Percentiles rank a stretch among this genome's conserved stretches.
phyloP scores from a whole-genome alignment of 768 basidiomycete genomes.

The Trametes elegans region DNA sequence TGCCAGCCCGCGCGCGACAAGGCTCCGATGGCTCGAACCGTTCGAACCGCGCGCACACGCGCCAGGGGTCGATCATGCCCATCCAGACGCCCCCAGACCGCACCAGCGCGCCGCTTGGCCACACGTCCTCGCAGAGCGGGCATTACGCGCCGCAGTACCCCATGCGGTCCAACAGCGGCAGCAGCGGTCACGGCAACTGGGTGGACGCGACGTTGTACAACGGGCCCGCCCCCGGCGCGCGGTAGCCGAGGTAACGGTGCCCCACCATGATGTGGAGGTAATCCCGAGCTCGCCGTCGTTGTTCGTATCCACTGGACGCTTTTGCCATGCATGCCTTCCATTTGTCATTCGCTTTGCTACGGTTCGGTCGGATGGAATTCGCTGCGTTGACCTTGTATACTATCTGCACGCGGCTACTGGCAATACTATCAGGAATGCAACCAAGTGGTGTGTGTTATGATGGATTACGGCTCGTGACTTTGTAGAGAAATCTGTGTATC shows the following conservation, averaged over 20 bases:
- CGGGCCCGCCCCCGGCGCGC: constrained; percentile 22
- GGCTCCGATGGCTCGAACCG: too few species aligned
- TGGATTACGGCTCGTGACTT: too few species aligned
- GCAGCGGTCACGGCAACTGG: constrained; percentile 35
- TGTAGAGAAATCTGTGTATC: too few species aligned
- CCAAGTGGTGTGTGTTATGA: too few species aligned
- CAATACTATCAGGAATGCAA: neutral
- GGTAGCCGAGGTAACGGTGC: neutral
- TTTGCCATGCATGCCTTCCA: neutral
- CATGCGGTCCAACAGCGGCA: constrained; percentile 4
- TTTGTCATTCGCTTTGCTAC: neutral
- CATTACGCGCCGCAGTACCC: constrained; percentile 20
- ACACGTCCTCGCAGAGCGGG: neutral
- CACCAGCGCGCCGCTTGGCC: constrained; percentile 4
- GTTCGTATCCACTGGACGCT: neutral
- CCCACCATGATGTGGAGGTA: too few species aligned
- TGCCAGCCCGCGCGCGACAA: neutral
- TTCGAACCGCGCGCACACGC: constrained; percentile 2
- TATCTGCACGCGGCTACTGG: neutral
- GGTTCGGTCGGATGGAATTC: neutral
- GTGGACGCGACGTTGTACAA: constrained; percentile 47
- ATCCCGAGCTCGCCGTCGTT: neutral
- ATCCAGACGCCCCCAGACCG: constrained; percentile 8
- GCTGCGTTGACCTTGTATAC: neutral
- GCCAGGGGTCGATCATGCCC: constrained; percentile 8